phyloP scores from a whole-genome alignment of 208 protist species.

The Crithidia sp. region DNA sequence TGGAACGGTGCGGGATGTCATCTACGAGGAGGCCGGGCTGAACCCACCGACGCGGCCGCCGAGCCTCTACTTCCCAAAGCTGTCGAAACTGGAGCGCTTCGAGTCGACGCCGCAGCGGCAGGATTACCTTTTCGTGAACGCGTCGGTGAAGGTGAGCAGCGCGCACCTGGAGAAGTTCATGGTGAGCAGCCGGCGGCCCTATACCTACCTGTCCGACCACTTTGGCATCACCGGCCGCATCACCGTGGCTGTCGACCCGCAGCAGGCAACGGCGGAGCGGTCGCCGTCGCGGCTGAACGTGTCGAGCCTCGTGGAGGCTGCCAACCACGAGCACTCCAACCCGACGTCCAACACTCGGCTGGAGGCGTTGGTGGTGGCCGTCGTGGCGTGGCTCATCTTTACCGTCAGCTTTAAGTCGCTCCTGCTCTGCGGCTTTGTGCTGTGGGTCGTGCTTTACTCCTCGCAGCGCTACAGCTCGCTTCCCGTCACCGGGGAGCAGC shows the following conservation, averaged over 20 bases:
- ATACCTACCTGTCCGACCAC: constrained; percentile 90
- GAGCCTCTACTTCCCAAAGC: constrained; percentile 82
- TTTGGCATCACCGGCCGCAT: constrained; percentile 73
- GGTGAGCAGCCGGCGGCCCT: constrained; percentile 71
- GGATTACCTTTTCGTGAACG: constrained; percentile 87
- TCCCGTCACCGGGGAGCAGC: constrained; percentile 41
- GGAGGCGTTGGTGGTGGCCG: constrained; percentile 44
- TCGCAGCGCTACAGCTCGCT: constrained; percentile 44
- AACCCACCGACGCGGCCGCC: constrained; percentile 78
- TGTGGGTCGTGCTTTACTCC: constrained; percentile 43
- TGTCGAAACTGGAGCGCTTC: constrained; percentile 73
- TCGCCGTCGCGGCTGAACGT: constrained; percentile 38
- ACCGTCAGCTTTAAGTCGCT: constrained; percentile 52
- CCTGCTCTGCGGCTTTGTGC: constrained; percentile 33
- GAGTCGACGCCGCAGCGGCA: constrained; percentile 75
- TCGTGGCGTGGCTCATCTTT: constrained; percentile 43
- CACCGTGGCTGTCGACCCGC: constrained; percentile 18
- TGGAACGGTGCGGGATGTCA: constrained; percentile 63
- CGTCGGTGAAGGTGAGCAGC: constrained; percentile 33
- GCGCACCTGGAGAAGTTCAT: constrained; percentile 84
- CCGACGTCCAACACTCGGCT: constrained; percentile 53
- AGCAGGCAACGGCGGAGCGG: constrained; percentile 5
- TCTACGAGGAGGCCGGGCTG: constrained; percentile 54
- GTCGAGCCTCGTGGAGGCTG: constrained; percentile 62
- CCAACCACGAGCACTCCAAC: constrained; percentile 76